Base-by-base conservation (phyloP, 768 basidiomycete species). In the Mrakia blollopis region DNA sequence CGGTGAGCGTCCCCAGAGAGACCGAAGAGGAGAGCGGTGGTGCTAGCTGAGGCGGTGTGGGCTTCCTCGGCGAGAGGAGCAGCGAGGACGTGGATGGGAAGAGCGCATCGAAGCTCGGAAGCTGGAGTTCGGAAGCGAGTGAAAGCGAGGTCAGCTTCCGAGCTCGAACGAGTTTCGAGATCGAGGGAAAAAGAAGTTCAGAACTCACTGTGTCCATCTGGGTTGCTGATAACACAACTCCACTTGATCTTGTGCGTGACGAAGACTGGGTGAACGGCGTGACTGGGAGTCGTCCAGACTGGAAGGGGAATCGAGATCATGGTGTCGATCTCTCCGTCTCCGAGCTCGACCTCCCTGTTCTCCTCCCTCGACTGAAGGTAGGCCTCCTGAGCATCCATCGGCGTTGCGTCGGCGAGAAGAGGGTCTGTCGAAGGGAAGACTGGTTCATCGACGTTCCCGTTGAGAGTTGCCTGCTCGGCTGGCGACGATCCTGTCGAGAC, bases 81-180 rank as follows among this genome's bases (percentile, higher is more conserved):
- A 79, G 94, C 90, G 32, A 98, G 89, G 68, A 98, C 87, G 81
- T 92, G 89, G 47, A 98, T 84, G 0, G 96, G 96, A 8, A 98
- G 87, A 1, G 94, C 94, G 83, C 96, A 98, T 23, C 94, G 89
- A n/a, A 98, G 86, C 83, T 98, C 94, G 13, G 93, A 95, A 3
- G 89, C 76, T 77, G 76, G 5, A 23, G 47, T 8, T 57, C n/a
- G 44, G 39, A 47, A 14, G 30, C 21, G 30, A 47, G 16, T 13
- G 62, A 32, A 21, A 54, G 13, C 7, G 32, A 30, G 32, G 68
- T 35, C 65, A 54, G 50, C 11, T 37, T 61, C 47, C 11, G 14
- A 10, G 60, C 9, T 21, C 7, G 21, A 69, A 16, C 63, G 32
- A 63, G 7, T 44, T 14, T 9, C 10, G 62, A 8, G n/a, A 71